These are phyloP conservation scores for Macrolepiota fuliginosa DNA, from an alignment of 768 basidiomycete species.

Conservation along the genomic window DNA sequence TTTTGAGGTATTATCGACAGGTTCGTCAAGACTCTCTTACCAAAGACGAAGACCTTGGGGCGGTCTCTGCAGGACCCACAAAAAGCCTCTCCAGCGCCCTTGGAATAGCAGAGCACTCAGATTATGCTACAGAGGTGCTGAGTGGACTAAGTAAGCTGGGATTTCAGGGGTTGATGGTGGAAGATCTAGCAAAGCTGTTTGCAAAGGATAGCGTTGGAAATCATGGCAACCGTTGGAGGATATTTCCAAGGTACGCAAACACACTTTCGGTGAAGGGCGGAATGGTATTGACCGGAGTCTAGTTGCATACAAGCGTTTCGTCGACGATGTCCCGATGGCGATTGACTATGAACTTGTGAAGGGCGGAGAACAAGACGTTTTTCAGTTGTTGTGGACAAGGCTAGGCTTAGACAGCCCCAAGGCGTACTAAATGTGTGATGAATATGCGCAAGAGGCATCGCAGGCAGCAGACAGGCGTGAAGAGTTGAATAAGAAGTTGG, in stretches of 20 bases:
- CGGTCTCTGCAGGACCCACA: too few species aligned
- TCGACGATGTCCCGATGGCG: slow-evolving; percentile 52
- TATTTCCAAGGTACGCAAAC: slow-evolving; percentile 65
- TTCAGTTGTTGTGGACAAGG: slow-evolving; percentile 41
- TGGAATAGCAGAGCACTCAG: background rate
- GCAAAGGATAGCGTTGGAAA: slow-evolving; percentile 51
- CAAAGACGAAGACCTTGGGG: background rate
- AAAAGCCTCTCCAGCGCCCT: too few species aligned
- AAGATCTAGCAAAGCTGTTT: slow-evolving; percentile 49
- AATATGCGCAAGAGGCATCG: slow-evolving; percentile 49
- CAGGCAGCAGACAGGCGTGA: slow-evolving; percentile 41
- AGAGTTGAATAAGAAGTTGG: slow-evolving; percentile 49
- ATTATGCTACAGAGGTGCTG: slow-evolving; percentile 27
- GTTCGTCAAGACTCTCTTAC: slow-evolving; percentile 27
- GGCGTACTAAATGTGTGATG: slow-evolving; percentile 44
- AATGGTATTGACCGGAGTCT: background rate
- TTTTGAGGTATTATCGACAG: slow-evolving; percentile 47
- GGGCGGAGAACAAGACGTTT: slow-evolving; percentile 45
- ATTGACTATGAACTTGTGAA: slow-evolving; percentile 56
- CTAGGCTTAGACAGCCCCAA: slow-evolving; percentile 52
- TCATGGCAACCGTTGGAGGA: slow-evolving; percentile 72
- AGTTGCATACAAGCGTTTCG: slow-evolving; percentile 63
- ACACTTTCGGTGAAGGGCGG: background rate
- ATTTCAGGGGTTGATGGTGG: slow-evolving; percentile 31
- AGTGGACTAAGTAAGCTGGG: slow-evolving; percentile 39